Percentiles rank a stretch among this genome's conserved stretches.
These are phyloP conservation scores for Entomortierella chlamydospora DNA, from an alignment of 192 early-diverging fungal genomes.

Conservation along the genomic window DNA sequence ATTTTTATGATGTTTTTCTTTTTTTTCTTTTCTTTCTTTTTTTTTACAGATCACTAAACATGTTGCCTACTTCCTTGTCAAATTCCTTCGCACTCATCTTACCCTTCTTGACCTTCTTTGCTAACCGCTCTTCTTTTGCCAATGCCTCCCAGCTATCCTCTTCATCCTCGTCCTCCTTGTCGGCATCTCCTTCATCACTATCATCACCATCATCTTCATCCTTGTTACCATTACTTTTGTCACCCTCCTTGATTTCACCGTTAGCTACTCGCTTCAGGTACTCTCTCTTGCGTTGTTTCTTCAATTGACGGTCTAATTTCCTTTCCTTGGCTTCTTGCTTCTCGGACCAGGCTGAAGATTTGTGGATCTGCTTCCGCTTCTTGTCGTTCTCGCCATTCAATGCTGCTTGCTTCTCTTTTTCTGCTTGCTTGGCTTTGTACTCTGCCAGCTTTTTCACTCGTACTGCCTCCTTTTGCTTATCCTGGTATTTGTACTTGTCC, in stretches of 20 bases:
- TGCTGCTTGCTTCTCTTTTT: constrained; percentile 47
- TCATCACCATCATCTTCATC: constrained; percentile 22
- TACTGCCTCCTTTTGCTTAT: constrained; percentile 78
- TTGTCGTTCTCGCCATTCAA: constrained; percentile 48
- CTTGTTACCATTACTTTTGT: constrained; percentile 6
- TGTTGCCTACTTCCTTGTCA: constrained; percentile 56
- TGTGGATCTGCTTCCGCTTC: constrained; percentile 47
- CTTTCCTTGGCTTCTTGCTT: constrained; percentile 75
- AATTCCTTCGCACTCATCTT: constrained; percentile 59
- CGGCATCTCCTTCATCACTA: constrained; percentile 10
- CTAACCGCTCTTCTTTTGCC: constrained; percentile 64
- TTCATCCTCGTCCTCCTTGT: constrained; percentile 50
- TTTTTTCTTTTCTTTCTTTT: no score
- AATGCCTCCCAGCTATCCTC: constrained; percentile 75
- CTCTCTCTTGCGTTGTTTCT: constrained; percentile 70
- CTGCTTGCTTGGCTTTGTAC: constrained; percentile 47
- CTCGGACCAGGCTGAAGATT: constrained; percentile 74
- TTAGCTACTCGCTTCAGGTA: constrained; percentile 57
- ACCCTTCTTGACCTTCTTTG: constrained; percentile 72
- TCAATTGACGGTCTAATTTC: constrained; percentile 72
- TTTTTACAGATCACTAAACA: constrained; percentile 44
- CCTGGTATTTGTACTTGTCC: constrained; percentile 73
- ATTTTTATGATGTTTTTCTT: no score
- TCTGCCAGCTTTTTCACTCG: constrained; percentile 65
- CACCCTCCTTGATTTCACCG: constrained; percentile 43